These are phyloP conservation scores for Entonaema liquescens DNA, from an alignment of 495 filamentous ascomycete species.

Conservation along the genomic window DNA sequence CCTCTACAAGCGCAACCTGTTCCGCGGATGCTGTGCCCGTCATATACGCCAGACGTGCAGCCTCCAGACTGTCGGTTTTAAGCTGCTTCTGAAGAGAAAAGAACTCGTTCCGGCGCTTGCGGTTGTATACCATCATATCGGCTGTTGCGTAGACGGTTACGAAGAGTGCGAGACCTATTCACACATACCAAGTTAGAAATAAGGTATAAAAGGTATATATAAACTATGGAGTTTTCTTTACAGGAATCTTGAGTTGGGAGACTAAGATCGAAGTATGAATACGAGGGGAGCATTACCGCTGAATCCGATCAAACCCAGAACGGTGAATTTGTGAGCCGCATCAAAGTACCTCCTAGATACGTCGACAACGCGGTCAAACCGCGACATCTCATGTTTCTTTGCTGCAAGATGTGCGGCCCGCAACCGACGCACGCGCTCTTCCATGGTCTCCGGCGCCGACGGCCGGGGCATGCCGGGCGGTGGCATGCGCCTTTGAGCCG, in stretches of 20 bases:
- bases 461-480: conserved; percentile 58
- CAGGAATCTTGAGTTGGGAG: too few relatives aligned
- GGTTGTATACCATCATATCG: conserved; percentile 91
- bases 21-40: conserved; percentile 69
- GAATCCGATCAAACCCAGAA: conserved; percentile 76
- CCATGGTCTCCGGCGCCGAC: conserved; percentile 73
- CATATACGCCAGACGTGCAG: conserved; percentile 68
- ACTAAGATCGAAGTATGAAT: not conserved
- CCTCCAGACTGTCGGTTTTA: conserved; percentile 59
- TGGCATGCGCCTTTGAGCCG: conserved; percentile 65
- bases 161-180: conserved; percentile 71
- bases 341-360: conserved; percentile 79
- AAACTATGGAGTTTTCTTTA: too few relatives aligned
- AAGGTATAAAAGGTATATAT: not conserved
- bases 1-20: conserved; percentile 60
- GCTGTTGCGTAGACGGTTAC: conserved; percentile 81
- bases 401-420: conserved; percentile 80
- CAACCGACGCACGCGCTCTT: conserved; percentile 87
- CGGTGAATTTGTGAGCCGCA: conserved; percentile 79
- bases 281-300: conserved; percentile 67
- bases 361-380: conserved; percentile 74
- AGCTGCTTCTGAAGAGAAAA: conserved; percentile 68
- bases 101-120: conserved; percentile 70
- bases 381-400: conserved; percentile 68
- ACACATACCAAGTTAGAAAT: not conserved